These are phyloP conservation scores for Wickerhamomyces alni DNA, from an alignment of 805 yeast species.

Conservation along the genomic window DNA sequence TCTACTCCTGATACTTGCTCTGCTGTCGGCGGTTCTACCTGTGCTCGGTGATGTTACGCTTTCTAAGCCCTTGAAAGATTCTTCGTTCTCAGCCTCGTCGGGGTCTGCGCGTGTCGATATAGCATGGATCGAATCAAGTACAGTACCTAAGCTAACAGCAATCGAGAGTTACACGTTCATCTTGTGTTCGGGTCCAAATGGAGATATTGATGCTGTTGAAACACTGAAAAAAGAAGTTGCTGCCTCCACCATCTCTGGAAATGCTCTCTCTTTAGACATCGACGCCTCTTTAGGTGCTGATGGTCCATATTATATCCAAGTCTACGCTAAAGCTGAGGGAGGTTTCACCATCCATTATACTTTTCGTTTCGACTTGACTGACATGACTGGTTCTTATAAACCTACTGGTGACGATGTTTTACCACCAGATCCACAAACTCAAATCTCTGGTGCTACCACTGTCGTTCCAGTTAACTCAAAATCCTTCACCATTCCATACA, in stretches of 20 bases:
- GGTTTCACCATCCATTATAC: constrained; percentile 62
- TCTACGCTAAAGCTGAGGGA: constrained; percentile 37
- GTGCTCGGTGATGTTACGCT: constrained; percentile 22
- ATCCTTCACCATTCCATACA: constrained; percentile 67
- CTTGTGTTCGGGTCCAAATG: constrained; percentile 65
- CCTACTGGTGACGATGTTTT: constrained; percentile 40
- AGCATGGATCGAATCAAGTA: constrained; percentile 55
- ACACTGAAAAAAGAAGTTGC: constrained; percentile 26
- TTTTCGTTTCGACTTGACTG: constrained; percentile 55
- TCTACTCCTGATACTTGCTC: background rate
- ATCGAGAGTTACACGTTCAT: constrained; percentile 42
- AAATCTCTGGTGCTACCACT: constrained; percentile 29
- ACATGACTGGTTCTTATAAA: constrained; percentile 60
- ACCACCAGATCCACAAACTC: constrained; percentile 37
- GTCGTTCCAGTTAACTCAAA: constrained; percentile 36
- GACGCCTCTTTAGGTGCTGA: constrained; percentile 41
- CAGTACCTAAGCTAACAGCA: constrained; percentile 38
- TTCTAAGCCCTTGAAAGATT: constrained; percentile 19
- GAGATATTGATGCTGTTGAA: constrained; percentile 35
- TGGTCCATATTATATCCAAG: constrained; percentile 73
- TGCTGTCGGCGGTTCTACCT: background rate
- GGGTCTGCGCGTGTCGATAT: constrained; percentile 25
- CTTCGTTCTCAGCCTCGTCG: constrained; percentile 16
- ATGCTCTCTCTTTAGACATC: constrained; percentile 35
- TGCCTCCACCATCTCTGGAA: constrained; percentile 26